These are phyloP conservation scores for Tuber calosporum DNA, from an alignment of 495 filamentous ascomycete species.

Conservation along the genomic window DNA sequence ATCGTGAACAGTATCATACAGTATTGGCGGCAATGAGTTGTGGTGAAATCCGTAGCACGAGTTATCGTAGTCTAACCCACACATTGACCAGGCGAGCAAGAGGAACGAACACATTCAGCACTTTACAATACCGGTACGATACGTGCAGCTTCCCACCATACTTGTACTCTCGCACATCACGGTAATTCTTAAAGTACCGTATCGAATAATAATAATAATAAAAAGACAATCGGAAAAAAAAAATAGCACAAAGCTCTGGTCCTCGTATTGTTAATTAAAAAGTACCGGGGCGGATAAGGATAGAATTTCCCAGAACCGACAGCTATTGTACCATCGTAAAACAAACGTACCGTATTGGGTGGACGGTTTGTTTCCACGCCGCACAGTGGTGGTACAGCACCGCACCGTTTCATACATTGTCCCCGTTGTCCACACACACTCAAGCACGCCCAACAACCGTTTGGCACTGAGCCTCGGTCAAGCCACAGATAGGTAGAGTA, in stretches of 20 bases:
- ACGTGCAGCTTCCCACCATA: not conserved
- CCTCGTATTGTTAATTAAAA: not conserved
- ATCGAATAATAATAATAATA: not conserved
- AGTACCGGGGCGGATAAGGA: not conserved
- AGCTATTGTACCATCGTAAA: not conserved
- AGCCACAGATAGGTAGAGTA: not conserved
- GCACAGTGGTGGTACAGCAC: not conserved
- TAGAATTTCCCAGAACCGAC: not conserved
- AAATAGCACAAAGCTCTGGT: not conserved
- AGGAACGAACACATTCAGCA: not conserved
- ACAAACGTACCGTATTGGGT: not conserved
- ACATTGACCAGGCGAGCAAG: not conserved
- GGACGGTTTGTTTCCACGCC: not conserved
- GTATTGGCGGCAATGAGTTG: not conserved
- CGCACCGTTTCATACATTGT: not conserved
- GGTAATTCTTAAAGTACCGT: not conserved
- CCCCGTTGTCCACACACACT: not conserved
- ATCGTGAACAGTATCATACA: too few relatives aligned
- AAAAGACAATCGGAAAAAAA: too few relatives aligned
- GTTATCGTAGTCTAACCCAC: not conserved
- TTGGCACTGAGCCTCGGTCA: not conserved
- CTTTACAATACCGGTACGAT: not conserved
- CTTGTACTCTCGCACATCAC: not conserved
- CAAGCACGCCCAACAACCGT: not conserved
- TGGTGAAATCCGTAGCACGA: not conserved